Percentiles rank a stretch among this genome's conserved stretches.
These are phyloP conservation scores for Heliosperma pusillum DNA, from an alignment of 148 eudicot species.

Conservation along the genomic window DNA sequence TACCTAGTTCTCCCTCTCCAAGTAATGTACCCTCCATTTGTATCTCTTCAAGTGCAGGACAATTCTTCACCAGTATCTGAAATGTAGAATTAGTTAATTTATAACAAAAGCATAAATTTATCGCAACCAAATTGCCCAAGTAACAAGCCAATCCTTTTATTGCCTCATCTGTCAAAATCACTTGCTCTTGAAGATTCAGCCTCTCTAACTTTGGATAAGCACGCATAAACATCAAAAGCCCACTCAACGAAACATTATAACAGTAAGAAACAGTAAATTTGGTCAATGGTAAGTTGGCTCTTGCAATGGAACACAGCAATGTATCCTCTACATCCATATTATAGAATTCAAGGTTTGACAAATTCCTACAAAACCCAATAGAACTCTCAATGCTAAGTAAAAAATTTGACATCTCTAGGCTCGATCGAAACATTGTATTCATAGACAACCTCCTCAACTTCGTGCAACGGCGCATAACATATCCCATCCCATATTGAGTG, in stretches of 20 bases:
- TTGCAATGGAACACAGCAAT: conserved; percentile 2
- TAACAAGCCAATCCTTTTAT: background rate
- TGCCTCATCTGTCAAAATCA: background rate
- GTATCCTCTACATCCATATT: background rate
- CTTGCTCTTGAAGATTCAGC: background rate
- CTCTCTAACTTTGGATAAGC: background rate
- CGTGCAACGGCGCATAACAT: no score
- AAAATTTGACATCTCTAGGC: background rate
- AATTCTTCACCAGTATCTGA: background rate
- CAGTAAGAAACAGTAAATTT: background rate
- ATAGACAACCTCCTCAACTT: background rate
- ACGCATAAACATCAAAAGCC: background rate
- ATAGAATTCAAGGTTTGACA: conserved; percentile 1
- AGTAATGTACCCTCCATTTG: background rate
- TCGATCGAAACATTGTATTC: background rate
- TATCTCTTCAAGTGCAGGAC: background rate
- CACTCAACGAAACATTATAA: background rate
- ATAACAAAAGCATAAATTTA: background rate
- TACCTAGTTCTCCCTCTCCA: background rate
- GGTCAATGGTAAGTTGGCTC: conserved; percentile 1
- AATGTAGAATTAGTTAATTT: background rate
- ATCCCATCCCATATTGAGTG: no score
- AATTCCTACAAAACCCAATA: conserved; percentile 4
- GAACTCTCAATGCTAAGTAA: background rate
- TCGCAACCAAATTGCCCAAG: background rate